Evolutionary conservation across 768 basidiomycete species (phyloP).

Genomic region (Arthromyces matolae): DNA sequence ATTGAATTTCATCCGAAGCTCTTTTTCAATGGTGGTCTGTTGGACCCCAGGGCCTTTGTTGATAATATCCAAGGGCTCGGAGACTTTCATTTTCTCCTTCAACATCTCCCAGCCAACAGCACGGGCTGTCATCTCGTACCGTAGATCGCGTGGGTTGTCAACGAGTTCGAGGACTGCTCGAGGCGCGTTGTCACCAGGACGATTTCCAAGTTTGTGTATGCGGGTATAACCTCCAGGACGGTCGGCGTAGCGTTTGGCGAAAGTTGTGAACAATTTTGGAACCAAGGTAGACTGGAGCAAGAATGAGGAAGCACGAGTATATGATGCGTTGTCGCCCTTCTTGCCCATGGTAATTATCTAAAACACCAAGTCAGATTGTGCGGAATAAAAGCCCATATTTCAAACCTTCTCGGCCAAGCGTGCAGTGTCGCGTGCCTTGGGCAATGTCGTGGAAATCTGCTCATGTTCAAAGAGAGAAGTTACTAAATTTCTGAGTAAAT

Average conservation of each 20-base stretch:
- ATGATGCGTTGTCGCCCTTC: constrained; percentile 68
- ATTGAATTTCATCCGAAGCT: constrained; percentile 36
- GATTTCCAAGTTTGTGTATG: constrained; percentile 86
- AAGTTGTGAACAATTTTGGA: constrained; percentile 79
- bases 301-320: constrained; percentile 71
- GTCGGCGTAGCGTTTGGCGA: constrained; percentile 73
- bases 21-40: constrained; percentile 44
- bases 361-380: constrained; percentile 6
- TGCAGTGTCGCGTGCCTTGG: constrained; percentile 91
- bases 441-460: constrained; percentile 91
- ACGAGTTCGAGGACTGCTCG: constrained; percentile 92
- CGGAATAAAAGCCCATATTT: background rate
- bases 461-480: constrained; percentile 93
- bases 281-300: constrained; percentile 68
- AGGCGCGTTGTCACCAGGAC: constrained; percentile 90
- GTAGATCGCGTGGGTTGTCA: constrained; percentile 86
- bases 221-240: constrained; percentile 95
- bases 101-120: constrained; percentile 83
- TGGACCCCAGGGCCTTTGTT: constrained; percentile 47
- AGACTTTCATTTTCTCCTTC: constrained; percentile 46
- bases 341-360: constrained; percentile 94
- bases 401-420: constrained; percentile 87
- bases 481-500: constrained; percentile 80
- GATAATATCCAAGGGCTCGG: constrained; percentile 43
- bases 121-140: constrained; percentile 84